phyloP scores from a whole-genome alignment of 257 asterid species.

The Cordia subcordata region DNA sequence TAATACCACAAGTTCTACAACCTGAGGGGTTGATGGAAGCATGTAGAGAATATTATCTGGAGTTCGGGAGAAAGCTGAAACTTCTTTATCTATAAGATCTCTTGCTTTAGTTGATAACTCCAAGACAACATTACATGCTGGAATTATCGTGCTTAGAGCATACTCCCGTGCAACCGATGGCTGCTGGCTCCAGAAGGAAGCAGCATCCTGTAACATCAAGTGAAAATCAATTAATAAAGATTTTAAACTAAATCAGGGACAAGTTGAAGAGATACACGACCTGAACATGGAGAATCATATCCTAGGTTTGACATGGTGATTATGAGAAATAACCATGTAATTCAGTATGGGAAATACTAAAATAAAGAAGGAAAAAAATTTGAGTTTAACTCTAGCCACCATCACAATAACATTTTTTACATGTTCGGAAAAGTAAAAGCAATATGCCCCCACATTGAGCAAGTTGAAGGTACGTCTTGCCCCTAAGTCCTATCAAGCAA shows the following conservation, averaged over 20 bases:
- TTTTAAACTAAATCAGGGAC: neutral
- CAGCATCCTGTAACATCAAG: slow-evolving; percentile 71
- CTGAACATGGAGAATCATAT: neutral
- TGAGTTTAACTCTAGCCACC: too few relatives aligned
- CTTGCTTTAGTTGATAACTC: slow-evolving; percentile 73
- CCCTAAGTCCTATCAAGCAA: too few relatives aligned
- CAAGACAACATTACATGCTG: slow-evolving; percentile 71
- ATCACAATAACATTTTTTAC: too few relatives aligned
- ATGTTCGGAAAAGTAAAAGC: too few relatives aligned
- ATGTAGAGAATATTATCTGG: slow-evolving; percentile 91
- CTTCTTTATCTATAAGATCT: slow-evolving; percentile 91
- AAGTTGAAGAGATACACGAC: neutral
- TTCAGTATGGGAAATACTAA: too few relatives aligned
- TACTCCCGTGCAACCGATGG: slow-evolving; percentile 87
- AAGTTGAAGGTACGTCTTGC: too few relatives aligned
- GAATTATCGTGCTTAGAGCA: slow-evolving; percentile 91
- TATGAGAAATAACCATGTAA: too few relatives aligned
- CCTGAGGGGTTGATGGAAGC: slow-evolving; percentile 99
- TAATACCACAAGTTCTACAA: slow-evolving; percentile 20
- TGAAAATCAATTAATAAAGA: slow-evolving; percentile 2
- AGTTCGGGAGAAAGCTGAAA: slow-evolving; percentile 75
- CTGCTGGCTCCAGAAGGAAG: slow-evolving; percentile 96
- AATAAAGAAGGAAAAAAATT: too few relatives aligned
- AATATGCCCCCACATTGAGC: too few relatives aligned
- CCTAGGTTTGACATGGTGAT: too few relatives aligned